A percentile compares a stretch with the other conserved stretches of the same genome.
These are phyloP conservation scores for Acacia confusa DNA, from an alignment of 306 rosid species.

Conservation along the genomic window DNA sequence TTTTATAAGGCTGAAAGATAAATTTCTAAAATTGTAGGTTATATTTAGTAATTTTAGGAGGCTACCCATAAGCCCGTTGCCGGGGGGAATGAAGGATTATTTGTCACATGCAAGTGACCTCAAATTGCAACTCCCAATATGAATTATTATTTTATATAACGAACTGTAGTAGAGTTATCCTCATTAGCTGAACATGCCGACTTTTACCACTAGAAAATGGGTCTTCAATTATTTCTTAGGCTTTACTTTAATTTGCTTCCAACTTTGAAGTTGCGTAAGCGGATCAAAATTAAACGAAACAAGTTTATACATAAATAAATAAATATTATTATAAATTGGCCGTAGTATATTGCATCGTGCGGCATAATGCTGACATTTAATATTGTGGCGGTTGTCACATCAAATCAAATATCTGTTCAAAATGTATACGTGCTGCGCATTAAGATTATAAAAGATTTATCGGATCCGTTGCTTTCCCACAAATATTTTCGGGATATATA, in stretches of 20 bases:
- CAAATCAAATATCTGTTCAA: neutral
- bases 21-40: too few species aligned
- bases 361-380: neutral
- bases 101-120: slow-evolving; percentile 42
- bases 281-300: neutral
- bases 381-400: neutral
- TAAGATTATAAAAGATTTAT: neutral
- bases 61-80: too few species aligned
- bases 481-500: too few species aligned
- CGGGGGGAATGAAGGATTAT: slow-evolving; percentile 38
- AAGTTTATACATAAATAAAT: neutral
- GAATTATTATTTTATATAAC: neutral
- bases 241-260: slow-evolving; percentile 26
- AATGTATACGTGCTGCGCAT: neutral
- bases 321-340: neutral
- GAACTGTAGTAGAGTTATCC: slow-evolving; percentile 1
- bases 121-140: slow-evolving; percentile 47
- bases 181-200: slow-evolving; percentile 24
- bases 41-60: too few species aligned
- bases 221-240: slow-evolving; percentile 32
- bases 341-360: neutral
- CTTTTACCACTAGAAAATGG: slow-evolving; percentile 37
- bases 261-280: neutral
- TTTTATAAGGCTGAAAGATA: too few species aligned
- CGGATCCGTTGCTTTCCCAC: too few species aligned